Percentiles rank a stretch among this genome's conserved stretches.
Conservation (phyloP, 306 rosid genomes). For the Quercus variabilis region DNA sequence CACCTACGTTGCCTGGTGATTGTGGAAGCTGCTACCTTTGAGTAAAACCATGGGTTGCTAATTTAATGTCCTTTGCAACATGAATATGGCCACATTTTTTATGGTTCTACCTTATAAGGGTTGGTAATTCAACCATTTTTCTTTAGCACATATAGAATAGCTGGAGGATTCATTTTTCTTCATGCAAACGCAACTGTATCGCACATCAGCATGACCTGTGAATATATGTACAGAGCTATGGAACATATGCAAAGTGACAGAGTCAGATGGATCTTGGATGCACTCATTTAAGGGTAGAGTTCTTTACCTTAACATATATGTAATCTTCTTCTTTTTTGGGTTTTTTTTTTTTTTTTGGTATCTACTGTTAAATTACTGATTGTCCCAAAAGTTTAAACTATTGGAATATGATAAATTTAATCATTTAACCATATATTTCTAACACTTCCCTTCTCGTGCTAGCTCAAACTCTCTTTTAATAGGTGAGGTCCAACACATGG, state of each 20-base stretch:
- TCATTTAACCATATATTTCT: too few relatives aligned
- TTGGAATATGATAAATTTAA: too few relatives aligned
- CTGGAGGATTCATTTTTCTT: not conserved
- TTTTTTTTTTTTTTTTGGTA: not conserved
- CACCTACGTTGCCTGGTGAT: conserved; percentile 11
- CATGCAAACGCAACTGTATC: not conserved
- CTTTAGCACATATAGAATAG: not conserved
- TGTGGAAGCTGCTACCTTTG: not conserved
- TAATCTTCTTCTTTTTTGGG: not conserved
- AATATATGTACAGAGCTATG: not conserved
- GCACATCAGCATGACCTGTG: not conserved
- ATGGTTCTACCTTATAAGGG: not conserved
- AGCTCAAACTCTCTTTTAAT: too few relatives aligned
- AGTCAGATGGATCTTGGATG: not conserved
- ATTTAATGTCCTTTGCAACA: not conserved
- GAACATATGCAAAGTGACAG: not conserved
- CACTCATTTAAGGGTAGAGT: not conserved
- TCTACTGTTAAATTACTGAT: too few relatives aligned
- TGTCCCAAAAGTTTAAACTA: rapidly evolving
- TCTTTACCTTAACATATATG: not conserved
- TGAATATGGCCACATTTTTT: not conserved
- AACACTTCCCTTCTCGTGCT: too few relatives aligned
- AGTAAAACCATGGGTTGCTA: not conserved
- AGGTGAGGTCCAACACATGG: rapidly evolving
- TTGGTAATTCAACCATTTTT: not conserved